Base-by-base conservation (phyloP, 2,329 filamentous ascomycete genomes). In the Epichloe elymi region DNA sequence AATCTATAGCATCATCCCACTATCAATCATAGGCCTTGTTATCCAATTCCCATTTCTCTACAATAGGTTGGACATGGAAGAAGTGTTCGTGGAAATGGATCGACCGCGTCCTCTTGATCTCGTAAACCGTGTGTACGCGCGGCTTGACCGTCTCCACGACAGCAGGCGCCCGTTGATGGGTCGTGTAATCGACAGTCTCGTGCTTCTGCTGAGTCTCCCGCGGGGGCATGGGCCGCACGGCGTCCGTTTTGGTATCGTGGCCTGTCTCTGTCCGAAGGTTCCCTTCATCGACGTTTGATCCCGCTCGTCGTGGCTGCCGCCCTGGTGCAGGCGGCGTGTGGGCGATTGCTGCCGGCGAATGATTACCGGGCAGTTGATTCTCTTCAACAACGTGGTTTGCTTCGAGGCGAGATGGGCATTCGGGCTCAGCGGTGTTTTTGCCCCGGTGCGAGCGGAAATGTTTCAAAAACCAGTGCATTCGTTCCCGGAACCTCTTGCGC, bases 11-110 rank as follows among this genome's bases (percentile, higher is more conserved):
- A 19, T 11, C 26, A 19, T 11, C 26, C 12, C 17, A 26, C 26
- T 8, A 8, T n/a, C 5, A 4, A 26, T 14, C 6, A 26, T 26
- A 26, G 23, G 8, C 7, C 6, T 33, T 45, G 4, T 17, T 6
- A 3, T 45, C 42, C 3, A n/a, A 35, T 19, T 19, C 26, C 3
- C 23, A 19, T 14, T 33, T 36, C 19, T 50, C 10, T 15, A 48
- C 14, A 12, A 51, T 46, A 4, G 51, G 51, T 20, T 53, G 51
- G 14, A 51, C 36, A 11, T 48, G 39, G 4, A 33, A 38, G 14
- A 20, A 42, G 8, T 53, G 51, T 17, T 53, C 48, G 26, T 53
- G 51, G 1, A 40, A 26, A 40, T 53, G 51, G n/a, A 48, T 48
- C 10, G 51, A 53, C 2, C 48, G 43, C 5, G 49, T 51, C 12